Base-by-base conservation (phyloP, 73 alveolate genomes). In the Paramecium caudatum region DNA sequence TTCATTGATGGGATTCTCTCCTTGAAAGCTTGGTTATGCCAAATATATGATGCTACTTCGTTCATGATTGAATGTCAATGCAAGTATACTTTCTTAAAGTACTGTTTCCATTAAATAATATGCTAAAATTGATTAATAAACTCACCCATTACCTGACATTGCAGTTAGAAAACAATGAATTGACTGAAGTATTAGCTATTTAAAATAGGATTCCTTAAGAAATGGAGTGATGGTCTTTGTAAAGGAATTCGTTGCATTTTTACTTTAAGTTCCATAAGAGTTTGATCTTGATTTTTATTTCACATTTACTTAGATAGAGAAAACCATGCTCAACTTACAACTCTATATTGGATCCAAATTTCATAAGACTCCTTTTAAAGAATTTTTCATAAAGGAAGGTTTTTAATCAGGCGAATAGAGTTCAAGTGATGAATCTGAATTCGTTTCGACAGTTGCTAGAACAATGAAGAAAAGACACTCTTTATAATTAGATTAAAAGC, bases 361-460 rank as follows among this genome's bases (percentile, higher is more conserved):
- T 1, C 23, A 2, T 4, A 55, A 55, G 17, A 55, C 23, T 23
- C 80, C 23, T 8, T 55, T 55, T 55, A 55, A 23, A 55, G 30
- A 55, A 5, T 27, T 55, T 10, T 55, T 55, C 30, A 23, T 3
- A 25, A 55, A 55, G 12, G 83, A 65, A 33, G 83, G 83, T 10
- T 65, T 65, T 36, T 12, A 65, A 65, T 33, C 83, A 65, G 83
- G 49, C 8, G 83, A 65, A 65, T 65, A 33, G 34, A 65, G 83
- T 65, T 65, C 83, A 3, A 65, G 49, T 32, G 83, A 65, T 55
- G 80, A 55, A 23, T 55, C 13, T 23, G 80, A 55, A 27, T 55
- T 43, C 41, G 30, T 55, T 21, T n/a, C n/a, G n/a, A n/a, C n/a
- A n/a, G n/a, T n/a, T n/a, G n/a, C n/a, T n/a, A n/a, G n/a, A n/a